Percentiles rank a stretch among this genome's conserved stretches.
Conservation (phyloP, 805 yeast genomes). For the Ogataea salicorniae region DNA sequence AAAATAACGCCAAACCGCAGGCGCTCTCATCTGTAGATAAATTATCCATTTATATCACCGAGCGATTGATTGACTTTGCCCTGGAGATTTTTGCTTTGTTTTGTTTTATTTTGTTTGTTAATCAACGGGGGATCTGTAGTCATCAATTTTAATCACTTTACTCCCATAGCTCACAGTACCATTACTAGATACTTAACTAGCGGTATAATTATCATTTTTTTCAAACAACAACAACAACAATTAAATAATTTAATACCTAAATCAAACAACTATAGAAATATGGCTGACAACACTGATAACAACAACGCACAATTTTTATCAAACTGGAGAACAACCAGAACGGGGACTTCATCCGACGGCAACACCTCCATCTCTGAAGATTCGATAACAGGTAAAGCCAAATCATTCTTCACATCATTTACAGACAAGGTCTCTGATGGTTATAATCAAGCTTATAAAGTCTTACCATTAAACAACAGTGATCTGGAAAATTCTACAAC, state of each 20-base stretch:
- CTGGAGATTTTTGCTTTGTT: too few relatives aligned
- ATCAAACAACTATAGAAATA: not conserved
- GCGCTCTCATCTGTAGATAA: too few relatives aligned
- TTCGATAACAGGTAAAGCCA: conserved; percentile 16
- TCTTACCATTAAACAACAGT: conserved; percentile 59
- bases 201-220: too few relatives aligned
- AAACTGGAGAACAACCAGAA: conserved; percentile 24
- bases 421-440: conserved; percentile 23
- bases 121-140: too few relatives aligned
- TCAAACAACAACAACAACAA: not conserved
- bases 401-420: conserved; percentile 16
- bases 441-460: conserved; percentile 52
- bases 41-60: too few relatives aligned
- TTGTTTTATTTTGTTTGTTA: too few relatives aligned
- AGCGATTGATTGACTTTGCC: too few relatives aligned
- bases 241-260: too few relatives aligned
- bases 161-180: too few relatives aligned
- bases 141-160: too few relatives aligned
- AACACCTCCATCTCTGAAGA: conserved; percentile 7
- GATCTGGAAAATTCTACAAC: conserved; percentile 39
- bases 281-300: not conserved
- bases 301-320: conserved; percentile 23
- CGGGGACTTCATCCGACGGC: conserved; percentile 5
- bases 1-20: too few relatives aligned
- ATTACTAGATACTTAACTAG: too few relatives aligned